Conservation (phyloP, 257 asterid genomes). For the Cynanchum wilfordii region DNA sequence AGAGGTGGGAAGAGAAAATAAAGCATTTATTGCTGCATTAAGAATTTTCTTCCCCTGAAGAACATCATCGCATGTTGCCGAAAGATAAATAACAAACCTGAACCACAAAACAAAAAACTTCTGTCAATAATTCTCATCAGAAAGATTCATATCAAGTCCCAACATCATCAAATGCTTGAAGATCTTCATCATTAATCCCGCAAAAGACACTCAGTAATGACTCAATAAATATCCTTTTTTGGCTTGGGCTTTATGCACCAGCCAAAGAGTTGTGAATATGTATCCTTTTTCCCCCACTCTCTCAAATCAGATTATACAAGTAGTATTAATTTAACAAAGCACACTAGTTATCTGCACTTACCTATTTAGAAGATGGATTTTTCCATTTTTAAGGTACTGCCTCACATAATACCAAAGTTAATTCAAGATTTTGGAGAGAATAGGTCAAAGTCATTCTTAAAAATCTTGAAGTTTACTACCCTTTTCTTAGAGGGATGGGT, state of each 20-base stretch:
- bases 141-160: background rate
- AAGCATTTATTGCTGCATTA: conserved; percentile 51
- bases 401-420: background rate
- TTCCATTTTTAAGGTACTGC: background rate
- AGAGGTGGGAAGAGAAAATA: conserved; percentile 45
- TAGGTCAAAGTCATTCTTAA: background rate
- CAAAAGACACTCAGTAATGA: background rate
- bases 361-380: background rate
- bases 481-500: background rate
- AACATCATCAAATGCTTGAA: background rate
- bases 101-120: conserved; percentile 15
- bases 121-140: background rate
- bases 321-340: background rate
- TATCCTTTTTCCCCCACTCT: background rate
- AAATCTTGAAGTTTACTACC: background rate
- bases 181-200: background rate
- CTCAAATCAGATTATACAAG: background rate
- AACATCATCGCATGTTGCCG: conserved; percentile 54
- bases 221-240: background rate
- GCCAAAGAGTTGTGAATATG: background rate
- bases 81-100: conserved; percentile 81
- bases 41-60: conserved; percentile 66
- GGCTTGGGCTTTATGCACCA: background rate
- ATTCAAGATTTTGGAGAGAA: background rate
- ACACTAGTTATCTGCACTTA: background rate